Conservation (phyloP, 129 eudicot genomes). For the Lonicera japonica region DNA sequence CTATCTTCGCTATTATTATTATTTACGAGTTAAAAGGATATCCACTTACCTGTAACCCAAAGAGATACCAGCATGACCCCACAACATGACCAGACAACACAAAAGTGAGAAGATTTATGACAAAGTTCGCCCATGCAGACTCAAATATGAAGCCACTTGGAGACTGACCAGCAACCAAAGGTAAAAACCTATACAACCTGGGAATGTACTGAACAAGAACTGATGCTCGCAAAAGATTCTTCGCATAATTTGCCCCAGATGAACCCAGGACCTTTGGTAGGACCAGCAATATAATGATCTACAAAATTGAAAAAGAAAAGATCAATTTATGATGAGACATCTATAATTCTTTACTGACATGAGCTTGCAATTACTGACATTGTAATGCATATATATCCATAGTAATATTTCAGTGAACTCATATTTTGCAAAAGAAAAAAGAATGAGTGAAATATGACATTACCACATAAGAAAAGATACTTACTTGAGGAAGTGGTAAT, state of each 20-base stretch:
- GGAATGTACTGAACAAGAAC: slow-evolving; percentile 79
- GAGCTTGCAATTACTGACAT: too few relatives aligned
- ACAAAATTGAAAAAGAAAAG: slow-evolving; percentile 21
- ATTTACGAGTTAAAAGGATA: background rate
- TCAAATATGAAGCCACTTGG: slow-evolving; percentile 54
- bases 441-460: slow-evolving; percentile 1
- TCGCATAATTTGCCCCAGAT: slow-evolving; percentile 69
- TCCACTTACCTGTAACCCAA: slow-evolving; percentile 53
- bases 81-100: slow-evolving; percentile 54
- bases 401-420: background rate
- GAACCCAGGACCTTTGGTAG: slow-evolving; percentile 39
- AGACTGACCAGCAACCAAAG: slow-evolving; percentile 75
- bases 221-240: slow-evolving; percentile 67
- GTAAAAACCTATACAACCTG: slow-evolving; percentile 65
- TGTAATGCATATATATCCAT: too few relatives aligned
- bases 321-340: background rate
- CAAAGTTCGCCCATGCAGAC: slow-evolving; percentile 32
- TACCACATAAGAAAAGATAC: slow-evolving; percentile 2
- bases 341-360: background rate
- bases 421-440: background rate
- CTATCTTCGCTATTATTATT: too few relatives aligned
- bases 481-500: slow-evolving; percentile 86
- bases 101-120: slow-evolving; percentile 52
- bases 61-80: slow-evolving; percentile 68
- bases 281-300: slow-evolving; percentile 61